Evolutionary conservation across 768 basidiomycete species (phyloP).

Genomic region (Gelatoporia subvermispora): DNA sequence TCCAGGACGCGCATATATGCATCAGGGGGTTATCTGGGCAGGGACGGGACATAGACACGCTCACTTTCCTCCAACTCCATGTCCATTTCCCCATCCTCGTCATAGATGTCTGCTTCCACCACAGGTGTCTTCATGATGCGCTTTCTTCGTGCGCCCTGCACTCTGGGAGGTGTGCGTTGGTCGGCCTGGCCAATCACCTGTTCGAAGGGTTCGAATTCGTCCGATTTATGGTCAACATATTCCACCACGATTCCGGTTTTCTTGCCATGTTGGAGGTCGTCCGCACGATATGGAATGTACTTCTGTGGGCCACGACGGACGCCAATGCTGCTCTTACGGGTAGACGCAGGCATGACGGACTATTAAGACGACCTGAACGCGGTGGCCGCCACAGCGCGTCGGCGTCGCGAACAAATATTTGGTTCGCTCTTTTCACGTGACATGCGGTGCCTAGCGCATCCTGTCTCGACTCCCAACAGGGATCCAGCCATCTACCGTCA

Average conservation of each 20-base stretch:
- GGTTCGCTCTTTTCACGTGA: too few species aligned
- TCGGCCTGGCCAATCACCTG: constrained; percentile 68
- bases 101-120: constrained; percentile 22
- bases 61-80: constrained; percentile 76
- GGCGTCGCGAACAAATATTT: too few species aligned
- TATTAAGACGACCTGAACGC: not conserved
- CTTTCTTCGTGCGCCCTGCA: constrained; percentile 41
- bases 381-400: not conserved
- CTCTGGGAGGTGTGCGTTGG: constrained; percentile 55
- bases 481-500: too few species aligned
- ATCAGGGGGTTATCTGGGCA: not conserved
- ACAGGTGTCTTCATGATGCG: constrained; percentile 26
- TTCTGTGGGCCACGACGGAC: constrained; percentile 55
- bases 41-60: constrained; percentile 14
- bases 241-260: constrained; percentile 71
- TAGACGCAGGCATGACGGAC: constrained; percentile 26
- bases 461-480: too few species aligned
- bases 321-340: constrained; percentile 37
- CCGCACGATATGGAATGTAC: constrained; percentile 75
- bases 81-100: constrained; percentile 63
- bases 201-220: constrained; percentile 81
- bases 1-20: constrained; percentile 6
- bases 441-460: too few species aligned
- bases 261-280: constrained; percentile 74
- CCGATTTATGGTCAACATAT: constrained; percentile 67